These are phyloP conservation scores for Pyrenophora graminea DNA, from an alignment of 2,329 filamentous ascomycete species.

Conservation along the genomic window DNA sequence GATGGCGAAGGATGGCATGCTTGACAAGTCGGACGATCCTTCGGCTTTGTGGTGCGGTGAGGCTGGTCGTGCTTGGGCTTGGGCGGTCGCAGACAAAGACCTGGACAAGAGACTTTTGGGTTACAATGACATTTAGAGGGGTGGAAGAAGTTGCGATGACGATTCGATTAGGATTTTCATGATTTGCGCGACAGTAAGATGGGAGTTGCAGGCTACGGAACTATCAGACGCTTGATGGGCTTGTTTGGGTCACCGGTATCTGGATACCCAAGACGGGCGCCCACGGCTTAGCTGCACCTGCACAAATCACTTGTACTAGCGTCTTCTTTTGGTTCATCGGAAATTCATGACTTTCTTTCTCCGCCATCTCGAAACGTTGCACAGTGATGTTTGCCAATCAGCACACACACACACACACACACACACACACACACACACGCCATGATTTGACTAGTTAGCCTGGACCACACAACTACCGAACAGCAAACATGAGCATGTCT, in stretches of 20 bases:
- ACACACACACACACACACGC: too few species aligned
- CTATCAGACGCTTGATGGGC: neutral
- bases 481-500: neutral
- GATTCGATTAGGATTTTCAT: constrained; percentile 1
- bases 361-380: constrained; percentile 3
- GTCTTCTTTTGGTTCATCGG: neutral
- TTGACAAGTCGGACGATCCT: constrained; percentile 57
- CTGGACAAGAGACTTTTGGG: constrained; percentile 54
- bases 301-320: constrained; percentile 7
- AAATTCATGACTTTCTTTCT: constrained; percentile 5
- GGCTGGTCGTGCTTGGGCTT: constrained; percentile 55
- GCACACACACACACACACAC: neutral
- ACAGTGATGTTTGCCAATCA: neutral
- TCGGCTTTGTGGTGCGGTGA: constrained; percentile 57
- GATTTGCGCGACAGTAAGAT: constrained; percentile 29
- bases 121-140: constrained; percentile 54
- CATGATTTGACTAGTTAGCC: too few species aligned
- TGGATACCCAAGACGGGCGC: constrained; percentile 5
- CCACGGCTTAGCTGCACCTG: constrained; percentile 4
- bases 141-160: neutral
- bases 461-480: neutral
- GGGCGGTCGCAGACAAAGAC: constrained; percentile 52
- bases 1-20: constrained; percentile 57
- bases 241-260: neutral
- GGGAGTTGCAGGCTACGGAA: constrained; percentile 16